Conservation (phyloP, 768 basidiomycete species). For the Panellus pusillus region DNA sequence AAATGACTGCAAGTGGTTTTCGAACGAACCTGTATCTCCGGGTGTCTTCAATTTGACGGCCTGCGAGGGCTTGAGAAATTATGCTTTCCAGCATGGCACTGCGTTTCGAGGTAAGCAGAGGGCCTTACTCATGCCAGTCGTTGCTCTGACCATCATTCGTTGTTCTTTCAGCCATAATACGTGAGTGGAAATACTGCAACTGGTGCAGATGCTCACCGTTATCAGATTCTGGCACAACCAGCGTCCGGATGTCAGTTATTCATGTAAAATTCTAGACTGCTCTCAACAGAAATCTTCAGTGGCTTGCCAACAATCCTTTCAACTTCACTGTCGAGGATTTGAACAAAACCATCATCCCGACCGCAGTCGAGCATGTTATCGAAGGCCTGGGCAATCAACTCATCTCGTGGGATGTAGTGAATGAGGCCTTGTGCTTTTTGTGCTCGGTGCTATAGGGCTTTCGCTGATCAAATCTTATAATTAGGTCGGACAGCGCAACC, state of each 20-base stretch:
- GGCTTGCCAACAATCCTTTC: slow-evolving; percentile 18
- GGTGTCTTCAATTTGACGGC: slow-evolving; percentile 21
- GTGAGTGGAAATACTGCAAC: background rate
- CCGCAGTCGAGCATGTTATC: slow-evolving; percentile 15
- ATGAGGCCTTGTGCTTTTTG: slow-evolving; percentile 12
- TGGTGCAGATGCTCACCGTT: background rate
- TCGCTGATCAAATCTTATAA: background rate
- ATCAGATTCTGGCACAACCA: slow-evolving; percentile 19
- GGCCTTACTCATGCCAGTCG: background rate
- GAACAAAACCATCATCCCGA: slow-evolving; percentile 20
- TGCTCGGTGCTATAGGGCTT: background rate
- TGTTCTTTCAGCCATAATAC: slow-evolving; percentile 15
- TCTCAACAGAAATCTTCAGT: background rate
- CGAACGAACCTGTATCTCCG: slow-evolving; percentile 11
- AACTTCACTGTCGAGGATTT: slow-evolving; percentile 15
- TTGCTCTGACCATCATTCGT: background rate
- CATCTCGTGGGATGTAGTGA: slow-evolving; percentile 21
- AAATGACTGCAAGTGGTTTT: slow-evolving; percentile 22
- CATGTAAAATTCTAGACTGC: too few species aligned
- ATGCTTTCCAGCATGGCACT: slow-evolving; percentile 9
- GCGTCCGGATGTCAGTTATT: slow-evolving; percentile 6
- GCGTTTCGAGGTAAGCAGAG: slow-evolving; percentile 14
- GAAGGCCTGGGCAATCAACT: slow-evolving; percentile 13
- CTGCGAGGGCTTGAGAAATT: slow-evolving; percentile 10
- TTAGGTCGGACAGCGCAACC: slow-evolving; percentile 16